These are phyloP conservation scores for Xylaria polymorpha DNA, from an alignment of 2,329 filamentous ascomycete species.

Conservation along the genomic window DNA sequence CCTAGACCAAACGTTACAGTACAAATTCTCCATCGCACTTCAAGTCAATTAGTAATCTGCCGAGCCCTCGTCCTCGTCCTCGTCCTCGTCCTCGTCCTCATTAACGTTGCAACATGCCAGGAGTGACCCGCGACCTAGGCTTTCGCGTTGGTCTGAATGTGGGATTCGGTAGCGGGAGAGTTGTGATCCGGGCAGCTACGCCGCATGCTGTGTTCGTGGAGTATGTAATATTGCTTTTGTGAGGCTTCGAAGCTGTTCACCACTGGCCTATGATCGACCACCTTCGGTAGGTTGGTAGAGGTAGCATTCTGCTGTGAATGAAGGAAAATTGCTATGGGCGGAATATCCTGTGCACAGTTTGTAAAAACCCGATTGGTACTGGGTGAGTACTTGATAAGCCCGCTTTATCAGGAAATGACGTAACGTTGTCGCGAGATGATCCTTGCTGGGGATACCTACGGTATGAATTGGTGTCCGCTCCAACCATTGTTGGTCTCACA, in stretches of 20 bases:
- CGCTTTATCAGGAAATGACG: slow-evolving; percentile 45
- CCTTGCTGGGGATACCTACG: slow-evolving; percentile 20
- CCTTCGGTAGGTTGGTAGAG: background rate
- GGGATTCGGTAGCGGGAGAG: background rate
- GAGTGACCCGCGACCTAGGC: background rate
- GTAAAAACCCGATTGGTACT: slow-evolving; percentile 34
- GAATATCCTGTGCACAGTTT: slow-evolving; percentile 27
- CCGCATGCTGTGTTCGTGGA: background rate
- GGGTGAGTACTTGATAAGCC: slow-evolving; percentile 41
- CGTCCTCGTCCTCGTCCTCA: too few relatives aligned
- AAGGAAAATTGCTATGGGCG: slow-evolving; percentile 10
- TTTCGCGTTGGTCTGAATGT: background rate
- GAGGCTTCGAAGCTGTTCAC: slow-evolving; percentile 1
- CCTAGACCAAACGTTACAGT: background rate
- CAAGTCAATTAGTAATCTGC: slow-evolving; percentile 9
- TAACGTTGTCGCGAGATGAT: slow-evolving; percentile 45
- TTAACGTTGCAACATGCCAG: background rate
- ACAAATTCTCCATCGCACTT: background rate
- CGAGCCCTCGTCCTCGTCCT: too few relatives aligned
- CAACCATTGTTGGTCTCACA: slow-evolving; percentile 15
- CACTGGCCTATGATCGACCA: background rate
- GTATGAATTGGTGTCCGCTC: slow-evolving; percentile 22
- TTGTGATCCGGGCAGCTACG: background rate
- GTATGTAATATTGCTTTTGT: background rate
- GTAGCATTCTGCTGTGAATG: slow-evolving; percentile 5